Percentiles rank a stretch among this genome's conserved stretches.
These are phyloP conservation scores for Uronychia setigera DNA, from an alignment of 73 alveolate species.

Conservation along the genomic window DNA sequence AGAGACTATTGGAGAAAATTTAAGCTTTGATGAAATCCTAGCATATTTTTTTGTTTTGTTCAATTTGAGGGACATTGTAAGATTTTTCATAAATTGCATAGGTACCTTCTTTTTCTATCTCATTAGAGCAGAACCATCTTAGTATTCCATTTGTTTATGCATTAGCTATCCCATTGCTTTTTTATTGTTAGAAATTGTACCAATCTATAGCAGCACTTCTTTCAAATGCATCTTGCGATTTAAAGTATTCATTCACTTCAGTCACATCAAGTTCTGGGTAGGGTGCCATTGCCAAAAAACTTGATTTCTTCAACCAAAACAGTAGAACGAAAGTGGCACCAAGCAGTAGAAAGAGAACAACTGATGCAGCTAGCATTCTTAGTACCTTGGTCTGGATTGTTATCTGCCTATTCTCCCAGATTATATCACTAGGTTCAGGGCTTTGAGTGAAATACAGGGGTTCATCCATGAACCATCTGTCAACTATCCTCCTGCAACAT, in stretches of 20 bases:
- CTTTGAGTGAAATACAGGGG: constrained; percentile 15
- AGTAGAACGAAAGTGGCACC: constrained; percentile 14
- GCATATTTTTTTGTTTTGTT: background rate
- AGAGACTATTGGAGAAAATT: background rate
- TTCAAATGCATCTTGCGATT: background rate
- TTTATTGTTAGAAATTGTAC: background rate
- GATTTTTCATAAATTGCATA: background rate
- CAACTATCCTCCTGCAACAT: background rate
- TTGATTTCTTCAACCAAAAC: constrained; percentile 1
- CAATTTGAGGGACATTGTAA: background rate
- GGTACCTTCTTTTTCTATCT: background rate
- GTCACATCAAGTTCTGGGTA: background rate
- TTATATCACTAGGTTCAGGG: constrained; percentile 58
- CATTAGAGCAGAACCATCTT: background rate
- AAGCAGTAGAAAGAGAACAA: constrained; percentile 7
- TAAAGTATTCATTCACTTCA: background rate
- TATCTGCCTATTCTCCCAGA: constrained; percentile 51
- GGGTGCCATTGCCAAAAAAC: background rate
- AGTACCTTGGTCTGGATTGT: background rate
- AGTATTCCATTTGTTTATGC: background rate
- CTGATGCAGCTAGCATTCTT: background rate
- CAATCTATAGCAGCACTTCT: background rate
- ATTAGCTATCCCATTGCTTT: background rate
- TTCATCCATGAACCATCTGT: constrained; percentile 21
- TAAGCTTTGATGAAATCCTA: background rate